Conservation (phyloP, 108 stramenopile genomes). For the Cyclotella choctawhatcheeana region DNA sequence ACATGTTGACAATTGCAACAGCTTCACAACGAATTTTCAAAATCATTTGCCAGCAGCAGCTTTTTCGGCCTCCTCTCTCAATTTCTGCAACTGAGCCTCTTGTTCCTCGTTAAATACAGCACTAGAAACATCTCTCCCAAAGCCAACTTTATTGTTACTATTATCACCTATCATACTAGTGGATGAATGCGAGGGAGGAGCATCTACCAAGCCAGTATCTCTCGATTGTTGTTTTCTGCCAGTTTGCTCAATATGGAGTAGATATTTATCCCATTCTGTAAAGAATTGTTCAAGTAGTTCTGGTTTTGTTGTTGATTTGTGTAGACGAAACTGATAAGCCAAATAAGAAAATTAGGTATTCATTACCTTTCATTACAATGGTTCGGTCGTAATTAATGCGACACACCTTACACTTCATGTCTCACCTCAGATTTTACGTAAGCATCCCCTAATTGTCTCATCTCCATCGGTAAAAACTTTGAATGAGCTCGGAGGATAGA, state of each 20-base stretch:
- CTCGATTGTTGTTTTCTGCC: slow-evolving; percentile 53
- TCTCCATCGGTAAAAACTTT: slow-evolving; percentile 60
- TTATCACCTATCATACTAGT: background rate
- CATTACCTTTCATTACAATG: background rate
- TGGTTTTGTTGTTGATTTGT: slow-evolving; percentile 60
- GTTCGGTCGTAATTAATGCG: too few species aligned
- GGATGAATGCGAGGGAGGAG: slow-evolving; percentile 1
- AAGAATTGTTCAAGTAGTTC: slow-evolving; percentile 67
- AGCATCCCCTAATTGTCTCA: slow-evolving; percentile 70
- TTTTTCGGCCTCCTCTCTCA: slow-evolving; percentile 64
- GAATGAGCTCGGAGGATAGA: slow-evolving; percentile 68
- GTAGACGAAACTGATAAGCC: slow-evolving; percentile 59
- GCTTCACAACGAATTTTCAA: background rate
- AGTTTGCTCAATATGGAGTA: slow-evolving; percentile 62
- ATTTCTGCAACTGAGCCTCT: slow-evolving; percentile 62
- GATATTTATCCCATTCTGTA: slow-evolving; percentile 68
- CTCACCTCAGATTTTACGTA: slow-evolving; percentile 75
- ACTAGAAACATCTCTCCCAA: slow-evolving; percentile 62
- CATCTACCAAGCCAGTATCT: slow-evolving; percentile 40
- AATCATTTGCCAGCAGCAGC: slow-evolving; percentile 12
- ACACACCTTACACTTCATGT: background rate
- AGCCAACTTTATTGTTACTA: slow-evolving; percentile 22
- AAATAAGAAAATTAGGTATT: background rate
- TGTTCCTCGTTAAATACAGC: slow-evolving; percentile 74
- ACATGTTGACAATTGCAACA: too few species aligned